These are phyloP conservation scores for Aureobasidium sp. DNA, from an alignment of 2,329 filamentous ascomycete species.

Conservation along the genomic window DNA sequence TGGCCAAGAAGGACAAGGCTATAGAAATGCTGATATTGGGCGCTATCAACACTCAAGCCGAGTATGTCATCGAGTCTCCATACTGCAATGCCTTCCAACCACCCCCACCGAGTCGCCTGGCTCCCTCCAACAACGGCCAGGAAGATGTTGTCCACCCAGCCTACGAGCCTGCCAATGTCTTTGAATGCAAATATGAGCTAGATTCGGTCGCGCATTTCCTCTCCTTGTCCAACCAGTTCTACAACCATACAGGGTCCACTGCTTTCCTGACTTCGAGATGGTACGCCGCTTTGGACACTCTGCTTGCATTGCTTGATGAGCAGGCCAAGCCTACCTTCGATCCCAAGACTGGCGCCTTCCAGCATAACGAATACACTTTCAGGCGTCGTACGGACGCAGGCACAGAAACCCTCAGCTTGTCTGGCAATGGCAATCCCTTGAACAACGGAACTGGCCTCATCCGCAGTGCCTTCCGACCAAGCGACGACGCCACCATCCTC, in stretches of 20 bases:
- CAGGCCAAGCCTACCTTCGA: conserved; percentile 80
- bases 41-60: conserved; percentile 90
- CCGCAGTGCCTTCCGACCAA: conserved; percentile 86
- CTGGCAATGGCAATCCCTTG: conserved; percentile 83
- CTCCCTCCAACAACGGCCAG: conserved; percentile 67
- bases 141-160: conserved; percentile 75
- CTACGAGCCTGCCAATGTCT: conserved; percentile 78
- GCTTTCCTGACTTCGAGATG: conserved; percentile 73
- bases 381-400: conserved; percentile 69
- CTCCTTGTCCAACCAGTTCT: conserved; percentile 75
- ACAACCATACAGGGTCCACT: conserved; percentile 66
- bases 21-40: conserved; percentile 77
- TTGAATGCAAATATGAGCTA: conserved; percentile 98
- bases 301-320: conserved; percentile 65
- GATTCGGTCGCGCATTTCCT: conserved; percentile 93
- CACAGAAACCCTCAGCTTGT: conserved; percentile 80
- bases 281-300: conserved; percentile 64
- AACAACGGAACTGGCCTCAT: conserved; percentile 76
- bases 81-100: conserved; percentile 99
- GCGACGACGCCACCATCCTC: conserved; percentile 88
- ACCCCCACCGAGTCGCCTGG: conserved; percentile 70
- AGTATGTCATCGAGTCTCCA: conserved; percentile 87
- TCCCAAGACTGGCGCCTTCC: conserved; percentile 52
- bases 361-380: conserved; percentile 77
- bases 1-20: conserved; percentile 71